Conservation (phyloP, 1,139 yeast species). For the Blastobotrys raffinosifermentans region DNA sequence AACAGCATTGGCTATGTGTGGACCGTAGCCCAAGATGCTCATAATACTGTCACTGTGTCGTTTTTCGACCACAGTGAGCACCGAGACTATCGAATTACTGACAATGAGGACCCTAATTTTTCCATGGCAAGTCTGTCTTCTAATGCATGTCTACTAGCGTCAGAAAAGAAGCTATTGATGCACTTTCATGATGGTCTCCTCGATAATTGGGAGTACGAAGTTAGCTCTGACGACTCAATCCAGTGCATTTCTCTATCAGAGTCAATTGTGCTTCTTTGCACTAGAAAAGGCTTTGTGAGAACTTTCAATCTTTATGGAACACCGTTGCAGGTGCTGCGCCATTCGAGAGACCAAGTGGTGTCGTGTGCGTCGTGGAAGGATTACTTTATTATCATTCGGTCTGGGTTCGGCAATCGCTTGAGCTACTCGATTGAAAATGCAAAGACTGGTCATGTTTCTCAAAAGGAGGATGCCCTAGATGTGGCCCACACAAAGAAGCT, state of each 20-base stretch:
- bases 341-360: constrained; percentile 45
- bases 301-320: constrained; percentile 52
- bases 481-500: constrained; percentile 23
- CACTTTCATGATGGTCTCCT: constrained; percentile 31
- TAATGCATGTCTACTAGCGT: constrained; percentile 60
- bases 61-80: constrained; percentile 79
- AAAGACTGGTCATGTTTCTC: constrained; percentile 33
- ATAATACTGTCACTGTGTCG: constrained; percentile 72
- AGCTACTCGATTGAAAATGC: constrained; percentile 36
- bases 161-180: constrained; percentile 24
- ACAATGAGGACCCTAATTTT: constrained; percentile 52
- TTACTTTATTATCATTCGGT: constrained; percentile 40
- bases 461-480: constrained; percentile 35
- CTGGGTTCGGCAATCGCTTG: constrained; percentile 11
- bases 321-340: constrained; percentile 45
- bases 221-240: constrained; percentile 42
- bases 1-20: constrained; percentile 79
- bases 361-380: constrained; percentile 48
- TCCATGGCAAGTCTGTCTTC: constrained; percentile 72
- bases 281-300: constrained; percentile 53
- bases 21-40: constrained; percentile 58
- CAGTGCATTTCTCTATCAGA: constrained; percentile 49
- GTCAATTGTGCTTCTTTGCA: constrained; percentile 45
- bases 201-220: constrained; percentile 38
- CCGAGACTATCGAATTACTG: constrained; percentile 83